A percentile compares a stretch with the other conserved stretches of the same genome.
Conservation (phyloP, 345 rosid species). For the Eutrema yunnanense region DNA sequence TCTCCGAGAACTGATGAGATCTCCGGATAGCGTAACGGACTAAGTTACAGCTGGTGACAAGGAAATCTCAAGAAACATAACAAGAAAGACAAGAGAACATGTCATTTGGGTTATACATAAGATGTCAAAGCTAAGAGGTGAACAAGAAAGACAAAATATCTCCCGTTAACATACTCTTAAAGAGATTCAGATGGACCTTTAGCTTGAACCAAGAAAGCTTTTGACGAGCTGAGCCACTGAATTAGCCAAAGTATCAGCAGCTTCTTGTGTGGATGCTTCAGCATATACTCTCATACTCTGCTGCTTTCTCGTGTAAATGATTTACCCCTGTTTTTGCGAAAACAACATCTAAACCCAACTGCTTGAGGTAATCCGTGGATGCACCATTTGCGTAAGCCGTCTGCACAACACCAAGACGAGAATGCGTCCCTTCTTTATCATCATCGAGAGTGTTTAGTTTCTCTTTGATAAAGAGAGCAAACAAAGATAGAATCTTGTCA, state of each 20-base stretch:
- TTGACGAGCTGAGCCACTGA: conserved; percentile 65
- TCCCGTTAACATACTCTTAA: neutral
- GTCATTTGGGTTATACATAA: conserved; percentile 9
- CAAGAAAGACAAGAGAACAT: neutral
- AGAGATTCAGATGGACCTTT: conserved; percentile 5
- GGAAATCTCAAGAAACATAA: neutral
- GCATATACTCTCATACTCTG: conserved; percentile 77
- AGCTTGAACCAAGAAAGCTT: conserved; percentile 43
- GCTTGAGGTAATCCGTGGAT: conserved; percentile 62
- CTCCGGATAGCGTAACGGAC: too few relatives aligned
- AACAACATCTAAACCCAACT: conserved; percentile 62
- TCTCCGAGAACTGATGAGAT: too few relatives aligned
- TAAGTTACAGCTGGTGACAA: too few relatives aligned
- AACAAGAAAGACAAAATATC: neutral
- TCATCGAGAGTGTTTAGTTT: conserved; percentile 46
- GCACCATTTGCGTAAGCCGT: conserved; percentile 99
- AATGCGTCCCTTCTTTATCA: conserved; percentile 25
- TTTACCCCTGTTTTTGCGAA: conserved; percentile 88
- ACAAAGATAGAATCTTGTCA: conserved; percentile 83
- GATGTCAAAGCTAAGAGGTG: neutral
- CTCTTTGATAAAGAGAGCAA: conserved; percentile 74
- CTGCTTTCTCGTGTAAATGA: conserved; percentile 77
- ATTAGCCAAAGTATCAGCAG: conserved; percentile 63
- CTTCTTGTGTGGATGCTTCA: conserved; percentile 81
- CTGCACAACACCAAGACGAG: conserved; percentile 73